Evolutionary conservation across 2,329 filamentous ascomycete genomes (phyloP).

Genomic region (Ascocoryne sarcoides): DNA sequence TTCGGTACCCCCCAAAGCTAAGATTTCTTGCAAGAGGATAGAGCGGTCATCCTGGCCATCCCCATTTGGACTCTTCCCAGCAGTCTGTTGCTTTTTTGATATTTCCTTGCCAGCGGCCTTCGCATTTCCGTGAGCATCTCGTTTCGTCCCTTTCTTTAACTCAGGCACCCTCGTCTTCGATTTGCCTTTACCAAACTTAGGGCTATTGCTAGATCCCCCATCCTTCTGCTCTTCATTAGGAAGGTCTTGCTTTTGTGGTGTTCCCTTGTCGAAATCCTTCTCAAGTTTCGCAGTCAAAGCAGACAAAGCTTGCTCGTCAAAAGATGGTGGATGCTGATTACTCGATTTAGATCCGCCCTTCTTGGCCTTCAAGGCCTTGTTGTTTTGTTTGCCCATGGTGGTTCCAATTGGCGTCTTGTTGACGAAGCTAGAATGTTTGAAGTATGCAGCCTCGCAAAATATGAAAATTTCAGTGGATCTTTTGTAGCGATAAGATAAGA

Average conservation of each 20-base stretch:
- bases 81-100: background rate
- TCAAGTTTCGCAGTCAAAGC: constrained; percentile 50
- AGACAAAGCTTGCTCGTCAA: constrained; percentile 43
- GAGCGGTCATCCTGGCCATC: constrained; percentile 23
- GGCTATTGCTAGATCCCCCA: constrained; percentile 8
- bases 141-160: constrained; percentile 27
- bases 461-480: background rate
- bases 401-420: background rate
- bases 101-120: constrained; percentile 10
- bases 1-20: constrained; percentile 56
- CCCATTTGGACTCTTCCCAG: constrained; percentile 8
- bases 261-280: constrained; percentile 37
- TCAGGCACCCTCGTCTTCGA: too few relatives aligned
- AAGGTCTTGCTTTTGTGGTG: constrained; percentile 26
- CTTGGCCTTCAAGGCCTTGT: constrained; percentile 11
- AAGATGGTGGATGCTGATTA: constrained; percentile 28
- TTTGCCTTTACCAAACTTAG: constrained; percentile 1
- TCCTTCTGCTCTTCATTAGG: constrained; percentile 32
- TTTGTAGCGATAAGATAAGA: background rate
- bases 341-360: constrained; percentile 15
- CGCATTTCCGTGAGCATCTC: constrained; percentile 26
- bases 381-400: constrained; percentile 22
- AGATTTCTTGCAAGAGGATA: constrained; percentile 52
- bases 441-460: background rate
- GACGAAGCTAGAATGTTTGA: background rate